phyloP scores from a whole-genome alignment of 2,329 filamentous ascomycete genomes.

The Boeremia exigua region DNA sequence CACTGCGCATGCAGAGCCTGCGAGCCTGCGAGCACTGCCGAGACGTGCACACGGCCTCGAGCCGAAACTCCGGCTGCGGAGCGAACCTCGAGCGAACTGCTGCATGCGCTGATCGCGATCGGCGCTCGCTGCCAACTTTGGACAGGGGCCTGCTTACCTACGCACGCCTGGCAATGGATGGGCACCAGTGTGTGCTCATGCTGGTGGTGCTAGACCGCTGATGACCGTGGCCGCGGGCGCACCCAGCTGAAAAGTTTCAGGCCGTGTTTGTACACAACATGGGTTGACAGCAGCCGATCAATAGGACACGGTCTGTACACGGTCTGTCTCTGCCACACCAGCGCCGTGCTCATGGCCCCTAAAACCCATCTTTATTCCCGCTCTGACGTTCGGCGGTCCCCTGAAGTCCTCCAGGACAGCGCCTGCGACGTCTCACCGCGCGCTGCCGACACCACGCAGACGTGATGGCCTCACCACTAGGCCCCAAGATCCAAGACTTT shows the following conservation, averaged over 20 bases:
- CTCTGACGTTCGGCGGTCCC: neutral
- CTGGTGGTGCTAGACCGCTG: neutral
- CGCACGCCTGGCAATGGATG: neutral
- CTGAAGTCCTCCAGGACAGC: neutral
- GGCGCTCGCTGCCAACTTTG: neutral
- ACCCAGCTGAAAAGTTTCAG: constrained; percentile 11
- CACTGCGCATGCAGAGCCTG: no score
- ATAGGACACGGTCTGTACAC: neutral
- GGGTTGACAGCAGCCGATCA: constrained; percentile 1
- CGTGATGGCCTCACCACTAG: constrained; percentile 36
- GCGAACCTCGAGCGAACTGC: neutral
- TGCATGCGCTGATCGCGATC: constrained; percentile 11
- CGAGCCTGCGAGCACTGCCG: neutral
- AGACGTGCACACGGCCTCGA: neutral
- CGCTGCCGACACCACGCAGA: constrained; percentile 1
- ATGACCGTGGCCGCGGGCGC: neutral
- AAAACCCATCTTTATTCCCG: constrained; percentile 1
- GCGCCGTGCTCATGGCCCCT: constrained; percentile 8
- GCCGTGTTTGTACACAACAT: constrained; percentile 4
- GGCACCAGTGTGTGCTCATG: no score
- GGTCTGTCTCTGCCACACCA: constrained; percentile 1
- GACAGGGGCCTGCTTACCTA: neutral
- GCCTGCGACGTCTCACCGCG: neutral
- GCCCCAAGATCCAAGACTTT: constrained; percentile 43
- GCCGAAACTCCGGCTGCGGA: neutral